Evolutionary conservation across 2,329 filamentous ascomycete genomes (phyloP).

Genomic region (Aspergillus sp.): DNA sequence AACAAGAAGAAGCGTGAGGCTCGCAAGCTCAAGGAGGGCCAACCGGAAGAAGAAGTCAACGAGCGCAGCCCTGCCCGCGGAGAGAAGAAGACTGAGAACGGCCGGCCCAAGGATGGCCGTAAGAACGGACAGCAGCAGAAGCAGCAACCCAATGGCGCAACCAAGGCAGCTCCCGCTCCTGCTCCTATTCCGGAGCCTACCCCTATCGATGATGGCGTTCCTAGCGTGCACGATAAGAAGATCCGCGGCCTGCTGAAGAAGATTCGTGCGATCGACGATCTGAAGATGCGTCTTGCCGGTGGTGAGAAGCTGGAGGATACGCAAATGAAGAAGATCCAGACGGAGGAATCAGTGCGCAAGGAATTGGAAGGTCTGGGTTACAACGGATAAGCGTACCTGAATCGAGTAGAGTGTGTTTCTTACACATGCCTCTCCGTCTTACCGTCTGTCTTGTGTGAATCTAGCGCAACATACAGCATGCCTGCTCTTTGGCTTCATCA

Average conservation of each 20-base stretch:
- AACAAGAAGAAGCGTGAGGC: constrained; percentile 98
- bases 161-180: constrained; percentile 33
- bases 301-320: constrained; percentile 98
- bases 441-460: constrained; percentile 4
- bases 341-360: constrained; percentile 78
- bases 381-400: constrained; percentile 29
- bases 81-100: constrained; percentile 55
- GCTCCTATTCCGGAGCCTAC: constrained; percentile 26
- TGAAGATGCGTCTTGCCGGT: constrained; percentile 92
- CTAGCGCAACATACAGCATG: not conserved
- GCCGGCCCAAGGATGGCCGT: constrained; percentile 47
- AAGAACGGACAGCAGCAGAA: constrained; percentile 25
- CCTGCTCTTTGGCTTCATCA: constrained; percentile 1
- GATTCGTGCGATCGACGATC: constrained; percentile 92
- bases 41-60: constrained; percentile 58
- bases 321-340: constrained; percentile 96
- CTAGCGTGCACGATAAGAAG: constrained; percentile 87
- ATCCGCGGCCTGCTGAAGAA: constrained; percentile 92
- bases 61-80: constrained; percentile 63
- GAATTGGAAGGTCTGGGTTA: constrained; percentile 70
- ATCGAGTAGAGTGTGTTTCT: not conserved
- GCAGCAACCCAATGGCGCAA: constrained; percentile 24
- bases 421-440: not conserved
- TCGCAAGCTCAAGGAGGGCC: constrained; percentile 87
- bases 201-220: constrained; percentile 32